Base-by-base conservation (phyloP, 805 yeast species). In the Martiniozyma abietophila region DNA sequence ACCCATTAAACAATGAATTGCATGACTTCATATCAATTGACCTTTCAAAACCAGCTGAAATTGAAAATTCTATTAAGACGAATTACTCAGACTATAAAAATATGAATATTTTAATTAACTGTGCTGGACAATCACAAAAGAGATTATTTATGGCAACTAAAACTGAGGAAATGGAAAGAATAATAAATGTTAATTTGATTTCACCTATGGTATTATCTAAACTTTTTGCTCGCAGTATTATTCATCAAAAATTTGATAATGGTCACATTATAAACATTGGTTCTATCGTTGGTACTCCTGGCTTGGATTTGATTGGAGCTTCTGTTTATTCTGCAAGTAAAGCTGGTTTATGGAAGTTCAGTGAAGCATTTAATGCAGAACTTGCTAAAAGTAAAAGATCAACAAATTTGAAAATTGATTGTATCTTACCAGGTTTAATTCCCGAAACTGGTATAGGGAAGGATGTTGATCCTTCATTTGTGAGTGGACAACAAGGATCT, bases 261-360 rank as follows among this genome's bases (percentile, higher is more conserved):
- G 50, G 62, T 14, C 47, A 59, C 17, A 71, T 84, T 10, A 48
- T 83, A 21, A 82, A 80, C 48, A 55, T 84, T 1, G 71, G 89
- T 2, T 81, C 94, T 0, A 65, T 79, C 6, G 56, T 84, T 16
- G 73, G 80, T 0, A 65, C 69, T 3, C 11, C 29, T 4, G 29
- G 16, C 4, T 8, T 18, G 8, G 24, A 35, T 23, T 18, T 43
- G 3, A 29, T 38, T 6, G 94, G 94, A 1, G 67, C 85, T 0
- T 42, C 74, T 0, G 76, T 76, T 0, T 84, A 84, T 45, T 59
- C 79, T 0, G 81, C 86, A 0, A 61, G 80, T 34, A 84, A 84
- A 49, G 76, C 79, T 0, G 95, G 85, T 0, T 47, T 84, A 3
- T 56, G 69, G 31, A 79, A 79, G 3, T 74, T 83, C 45, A 69